These are phyloP conservation scores for Arthrobotrys musiformis DNA, from an alignment of 2,329 filamentous ascomycete species.

Conservation along the genomic window DNA sequence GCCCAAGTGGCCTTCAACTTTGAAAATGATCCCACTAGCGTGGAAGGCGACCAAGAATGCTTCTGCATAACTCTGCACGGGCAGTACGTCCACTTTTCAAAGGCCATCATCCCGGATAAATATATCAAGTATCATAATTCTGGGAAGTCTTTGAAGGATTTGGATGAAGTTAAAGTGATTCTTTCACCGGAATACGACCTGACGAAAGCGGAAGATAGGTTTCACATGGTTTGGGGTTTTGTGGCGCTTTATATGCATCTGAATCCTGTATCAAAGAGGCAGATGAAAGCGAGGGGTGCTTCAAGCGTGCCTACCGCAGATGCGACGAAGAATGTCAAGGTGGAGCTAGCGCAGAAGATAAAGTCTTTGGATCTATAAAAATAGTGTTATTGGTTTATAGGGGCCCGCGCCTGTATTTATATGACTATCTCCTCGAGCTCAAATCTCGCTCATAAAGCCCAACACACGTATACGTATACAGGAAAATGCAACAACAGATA, in stretches of 20 bases:
- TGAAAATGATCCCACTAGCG: conserved; percentile 40
- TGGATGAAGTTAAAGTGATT: conserved; percentile 38
- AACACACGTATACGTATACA: too few species aligned
- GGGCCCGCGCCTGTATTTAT: neutral
- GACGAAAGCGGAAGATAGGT: conserved; percentile 35
- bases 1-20: conserved; percentile 53
- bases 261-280: conserved; percentile 23
- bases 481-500: too few species aligned
- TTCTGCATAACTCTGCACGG: conserved; percentile 50
- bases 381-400: neutral
- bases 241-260: conserved; percentile 47
- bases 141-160: conserved; percentile 29
- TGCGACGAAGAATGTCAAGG: neutral
- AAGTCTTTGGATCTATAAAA: neutral
- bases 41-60: conserved; percentile 48
- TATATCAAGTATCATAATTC: conserved; percentile 51
- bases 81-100: conserved; percentile 51
- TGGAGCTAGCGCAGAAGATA: conserved; percentile 7
- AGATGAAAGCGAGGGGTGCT: neutral
- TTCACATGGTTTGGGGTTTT: conserved; percentile 45
- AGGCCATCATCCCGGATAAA: conserved; percentile 23
- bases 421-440: too few species aligned
- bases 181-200: conserved; percentile 49
- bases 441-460: too few species aligned
- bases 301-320: neutral